Percentiles rank a stretch among this genome's conserved stretches.
These are phyloP conservation scores for Trichoderma breve DNA, from an alignment of 2,329 filamentous ascomycete genomes.

Conservation along the genomic window DNA sequence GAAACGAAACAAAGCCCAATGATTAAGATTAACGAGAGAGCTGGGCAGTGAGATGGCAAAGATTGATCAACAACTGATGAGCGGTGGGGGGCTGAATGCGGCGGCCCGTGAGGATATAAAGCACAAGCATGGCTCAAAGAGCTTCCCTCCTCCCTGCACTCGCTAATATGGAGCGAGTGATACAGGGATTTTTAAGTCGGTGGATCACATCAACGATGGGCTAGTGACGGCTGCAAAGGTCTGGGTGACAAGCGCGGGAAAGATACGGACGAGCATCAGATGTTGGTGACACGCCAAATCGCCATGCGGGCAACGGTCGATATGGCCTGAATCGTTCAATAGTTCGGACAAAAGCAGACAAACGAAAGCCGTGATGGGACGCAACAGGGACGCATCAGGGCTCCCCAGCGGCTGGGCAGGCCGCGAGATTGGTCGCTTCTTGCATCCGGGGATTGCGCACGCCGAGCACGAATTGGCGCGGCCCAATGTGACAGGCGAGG, in stretches of 20 bases:
- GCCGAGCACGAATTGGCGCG: constrained; percentile 24
- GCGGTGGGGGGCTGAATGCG: constrained; percentile 10
- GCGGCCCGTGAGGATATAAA: constrained; percentile 20
- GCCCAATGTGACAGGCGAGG: constrained; percentile 19
- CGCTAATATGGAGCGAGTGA: constrained; percentile 5
- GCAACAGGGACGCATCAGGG: neutral
- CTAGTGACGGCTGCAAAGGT: neutral
- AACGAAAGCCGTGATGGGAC: neutral
- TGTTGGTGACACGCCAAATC: constrained; percentile 29
- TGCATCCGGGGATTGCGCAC: constrained; percentile 9
- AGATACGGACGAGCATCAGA: constrained; percentile 3
- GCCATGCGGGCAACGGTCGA: constrained; percentile 29
- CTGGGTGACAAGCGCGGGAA: neutral
- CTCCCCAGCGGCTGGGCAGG: constrained; percentile 41
- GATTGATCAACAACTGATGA: constrained; percentile 18
- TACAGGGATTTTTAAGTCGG: constrained; percentile 11
- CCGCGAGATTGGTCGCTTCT: constrained; percentile 53
- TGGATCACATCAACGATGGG: constrained; percentile 16
- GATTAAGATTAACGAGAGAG: constrained; percentile 23
- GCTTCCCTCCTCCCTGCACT: constrained; percentile 9
- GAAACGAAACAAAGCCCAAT: constrained; percentile 5
- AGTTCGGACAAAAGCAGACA: constrained; percentile 19
- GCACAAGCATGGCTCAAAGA: neutral
- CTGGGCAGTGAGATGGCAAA: constrained; percentile 12
- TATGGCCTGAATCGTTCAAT: constrained; percentile 25